Percentiles rank a stretch among this genome's conserved stretches.
These are phyloP conservation scores for Cyberlindnera mrakii DNA, from an alignment of 805 yeast genomes.

Conservation along the genomic window DNA sequence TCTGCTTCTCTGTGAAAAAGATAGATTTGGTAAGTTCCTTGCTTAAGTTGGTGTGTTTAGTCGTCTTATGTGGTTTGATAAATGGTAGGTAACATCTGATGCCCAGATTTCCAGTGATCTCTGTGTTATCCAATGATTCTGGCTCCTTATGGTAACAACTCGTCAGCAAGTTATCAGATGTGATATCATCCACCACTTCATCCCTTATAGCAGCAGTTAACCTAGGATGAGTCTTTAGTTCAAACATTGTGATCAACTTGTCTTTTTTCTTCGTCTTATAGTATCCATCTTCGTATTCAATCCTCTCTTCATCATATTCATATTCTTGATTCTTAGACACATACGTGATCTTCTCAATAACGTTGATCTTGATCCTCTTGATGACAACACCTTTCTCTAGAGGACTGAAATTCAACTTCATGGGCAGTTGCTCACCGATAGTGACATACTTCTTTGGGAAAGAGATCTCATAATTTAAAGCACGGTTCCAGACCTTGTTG, in stretches of 20 bases:
- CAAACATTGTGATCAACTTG: constrained; percentile 52
- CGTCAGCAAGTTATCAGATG: constrained; percentile 55
- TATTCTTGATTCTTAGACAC: constrained; percentile 47
- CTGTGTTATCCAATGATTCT: constrained; percentile 14
- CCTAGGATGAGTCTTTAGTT: constrained; percentile 52
- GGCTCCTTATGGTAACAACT: constrained; percentile 38
- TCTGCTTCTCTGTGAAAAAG: constrained; percentile 4
- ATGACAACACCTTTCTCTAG: constrained; percentile 53
- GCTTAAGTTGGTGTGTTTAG: constrained; percentile 2
- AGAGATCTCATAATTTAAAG: constrained; percentile 64
- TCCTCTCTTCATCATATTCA: constrained; percentile 41
- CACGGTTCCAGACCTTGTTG: constrained; percentile 67
- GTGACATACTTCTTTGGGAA: constrained; percentile 66
- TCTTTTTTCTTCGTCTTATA: constrained; percentile 30
- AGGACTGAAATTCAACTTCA: constrained; percentile 64
- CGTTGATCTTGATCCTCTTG: constrained; percentile 58
- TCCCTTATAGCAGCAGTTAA: constrained; percentile 43
- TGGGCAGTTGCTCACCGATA: constrained; percentile 51
- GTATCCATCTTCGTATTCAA: constrained; percentile 5
- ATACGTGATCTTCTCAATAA: constrained; percentile 61
- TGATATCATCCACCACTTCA: constrained; percentile 45
- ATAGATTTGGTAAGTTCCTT: constrained; percentile 6
- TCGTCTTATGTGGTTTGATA: constrained; percentile 13
- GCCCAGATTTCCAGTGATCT: constrained; percentile 17
- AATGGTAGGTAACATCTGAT: constrained; percentile 15